Conservation (phyloP, 2,329 filamentous ascomycete species). For the Ascochyta fabae region DNA sequence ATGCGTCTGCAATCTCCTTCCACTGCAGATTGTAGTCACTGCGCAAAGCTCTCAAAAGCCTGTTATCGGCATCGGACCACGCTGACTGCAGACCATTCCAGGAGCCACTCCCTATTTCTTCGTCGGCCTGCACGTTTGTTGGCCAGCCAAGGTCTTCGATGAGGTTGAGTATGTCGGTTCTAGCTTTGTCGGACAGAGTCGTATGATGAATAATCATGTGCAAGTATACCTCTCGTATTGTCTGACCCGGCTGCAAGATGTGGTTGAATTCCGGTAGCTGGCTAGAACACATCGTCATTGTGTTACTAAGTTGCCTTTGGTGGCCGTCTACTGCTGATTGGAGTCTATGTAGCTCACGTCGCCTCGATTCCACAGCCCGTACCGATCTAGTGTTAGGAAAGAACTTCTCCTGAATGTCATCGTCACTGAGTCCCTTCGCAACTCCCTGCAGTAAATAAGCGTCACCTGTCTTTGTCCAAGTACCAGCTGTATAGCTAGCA, state of each 20-base stretch:
- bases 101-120: background rate
- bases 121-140: background rate
- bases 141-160: background rate
- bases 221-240: background rate
- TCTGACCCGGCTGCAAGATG: background rate
- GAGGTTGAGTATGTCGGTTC: background rate
- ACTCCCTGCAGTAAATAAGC: background rate
- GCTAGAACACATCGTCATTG: background rate
- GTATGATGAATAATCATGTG: background rate
- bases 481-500: background rate
- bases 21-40: background rate
- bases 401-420: background rate
- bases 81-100: background rate
- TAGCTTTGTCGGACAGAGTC: background rate
- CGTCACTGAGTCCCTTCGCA: background rate
- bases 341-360: background rate
- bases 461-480: background rate
- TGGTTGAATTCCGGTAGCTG: background rate
- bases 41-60: background rate
- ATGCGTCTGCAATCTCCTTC: background rate
- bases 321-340: background rate
- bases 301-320: background rate
- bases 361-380: background rate
- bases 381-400: background rate
- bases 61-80: background rate